Base-by-base conservation (phyloP, 345 rosid species). In the Syzygium aromaticum region DNA sequence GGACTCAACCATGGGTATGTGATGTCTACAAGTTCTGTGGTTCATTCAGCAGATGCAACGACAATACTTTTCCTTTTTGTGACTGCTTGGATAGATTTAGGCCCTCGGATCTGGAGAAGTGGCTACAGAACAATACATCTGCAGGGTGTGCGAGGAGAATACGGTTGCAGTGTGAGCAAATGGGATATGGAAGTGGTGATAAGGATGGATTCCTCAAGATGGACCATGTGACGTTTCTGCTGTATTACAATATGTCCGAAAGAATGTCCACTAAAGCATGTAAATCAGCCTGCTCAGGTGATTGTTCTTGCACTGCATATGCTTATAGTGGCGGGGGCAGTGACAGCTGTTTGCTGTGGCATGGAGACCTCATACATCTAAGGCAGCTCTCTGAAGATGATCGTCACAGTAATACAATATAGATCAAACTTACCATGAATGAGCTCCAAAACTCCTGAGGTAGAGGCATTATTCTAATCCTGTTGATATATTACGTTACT, bases 61-160 rank as follows among this genome's bases (percentile, higher is more conserved):
- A 87, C 12, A 87, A 86, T 52, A 90, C 85, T 1, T 78, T 80
- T 6, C 91, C 90, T 30, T 61, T 83, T 51, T 90, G 93, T 86
- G 56, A 86, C 53, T 92, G 94, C 64, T 27, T 89, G 88, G 85
- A 63, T 23, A 93, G 94, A 27, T 92, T 90, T 51, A 52, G 54
- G 33, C 94, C 94, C 5, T 84, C 22, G 16, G 90, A 89, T 28
- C 86, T 33, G 25, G 59, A 90, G 51, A 87, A 89, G 4, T 91
- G 89, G 91, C 84, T 57, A 38, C 25, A 84, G 19, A 49, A 87
- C 25, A 89, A 90, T 84, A 87, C 90, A 63, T 85, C 91, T 53
- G 86, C 52, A 17, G 94, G 93, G 54, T 92, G 94, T 51, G 88
- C 43, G 4, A 89, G 94, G 88, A 91, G 80, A 85, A 88, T 86